Evolutionary conservation across 2,329 filamentous ascomycete genomes (phyloP), one percentile per base, ranked within the genome.

Genomic region (Sarocladium kiliense): DNA sequence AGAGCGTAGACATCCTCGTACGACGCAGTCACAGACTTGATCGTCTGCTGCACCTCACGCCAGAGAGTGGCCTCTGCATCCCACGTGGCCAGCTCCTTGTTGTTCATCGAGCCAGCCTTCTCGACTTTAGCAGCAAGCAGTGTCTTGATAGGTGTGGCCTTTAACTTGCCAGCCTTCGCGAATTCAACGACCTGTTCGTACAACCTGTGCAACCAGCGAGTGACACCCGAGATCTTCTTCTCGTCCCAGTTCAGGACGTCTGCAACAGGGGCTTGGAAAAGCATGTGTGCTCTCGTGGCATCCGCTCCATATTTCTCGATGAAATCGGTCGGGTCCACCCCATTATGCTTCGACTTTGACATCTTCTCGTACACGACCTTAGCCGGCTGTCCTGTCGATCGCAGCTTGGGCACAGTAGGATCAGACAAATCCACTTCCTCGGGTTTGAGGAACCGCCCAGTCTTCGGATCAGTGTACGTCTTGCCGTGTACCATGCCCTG

Each of bases 331-430:
- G 91, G 91, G 65, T 96, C 90, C 6, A 96, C 89, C 25, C 91
- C 91, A 65, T 96, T 96, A 73, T 94, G 79, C 70, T 96, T 96
- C 64, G 89, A 95, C 72, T 96, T 96, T 37, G 89, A 94, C 91
- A 96, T 96, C 67, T 96, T 96, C 68, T 96, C 91, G 62, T 81
- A 96, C 1, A 82, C 85, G 18, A 91, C 71, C 26, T 74, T 80
- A 1, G 87, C 83, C 0, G 65, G 63, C 49, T 79, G 71, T 3
- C 84, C 82, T 0, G 84, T 88, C 0, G 79, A 77, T 18, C 76
- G 76, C n/a, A 94, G 80, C 54, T 76, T 74, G 1, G 88, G 88
- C 12, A 73, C 71, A 0, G 74, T 71, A 0, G 79, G 74, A 39
- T 81, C 76, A 3, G 74, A 77, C 3, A 86, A 63, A 59, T 92